Conservation (phyloP, 1,284 basidiomycete species). For the Puccinia novopanici region DNA sequence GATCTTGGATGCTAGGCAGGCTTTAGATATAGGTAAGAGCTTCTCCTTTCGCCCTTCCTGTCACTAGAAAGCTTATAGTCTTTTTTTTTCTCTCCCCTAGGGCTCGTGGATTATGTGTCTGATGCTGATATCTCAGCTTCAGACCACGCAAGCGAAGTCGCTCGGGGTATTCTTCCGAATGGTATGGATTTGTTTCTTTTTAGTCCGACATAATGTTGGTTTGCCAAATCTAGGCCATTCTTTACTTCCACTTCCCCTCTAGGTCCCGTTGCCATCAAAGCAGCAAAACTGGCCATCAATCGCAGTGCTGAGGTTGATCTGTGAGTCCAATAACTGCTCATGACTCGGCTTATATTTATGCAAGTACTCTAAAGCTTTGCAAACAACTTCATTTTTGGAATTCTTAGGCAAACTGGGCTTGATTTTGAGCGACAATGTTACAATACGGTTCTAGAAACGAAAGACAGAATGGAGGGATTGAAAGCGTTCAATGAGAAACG, state of each 20-base stretch:
- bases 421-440: slow-evolving; percentile 87
- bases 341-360: background rate
- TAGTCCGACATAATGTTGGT: slow-evolving; percentile 5
- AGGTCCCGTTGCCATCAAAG: slow-evolving; percentile 85
- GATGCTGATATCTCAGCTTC: slow-evolving; percentile 66
- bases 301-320: slow-evolving; percentile 74
- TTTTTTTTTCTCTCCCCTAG: slow-evolving; percentile 63
- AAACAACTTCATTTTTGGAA: slow-evolving; percentile 3
- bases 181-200: slow-evolving; percentile 63
- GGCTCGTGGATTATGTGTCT: slow-evolving; percentile 77
- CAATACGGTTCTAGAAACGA: slow-evolving; percentile 73
- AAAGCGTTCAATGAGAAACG: slow-evolving; percentile 87
- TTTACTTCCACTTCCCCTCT: slow-evolving; percentile 4
- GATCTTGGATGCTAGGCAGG: slow-evolving; percentile 69
- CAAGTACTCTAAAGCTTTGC: background rate
- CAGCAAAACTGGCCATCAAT: slow-evolving; percentile 85
- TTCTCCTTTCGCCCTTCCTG: slow-evolving; percentile 4
- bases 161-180: slow-evolving; percentile 69
- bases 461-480: slow-evolving; percentile 81
- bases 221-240: background rate
- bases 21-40: slow-evolving; percentile 71
- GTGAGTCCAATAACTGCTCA: slow-evolving; percentile 60
- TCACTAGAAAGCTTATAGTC: background rate
- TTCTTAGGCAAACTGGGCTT: slow-evolving; percentile 65
- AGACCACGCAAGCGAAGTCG: slow-evolving; percentile 69